Base-by-base conservation (phyloP, 345 rosid species). In the Erucastrum elatum region DNA sequence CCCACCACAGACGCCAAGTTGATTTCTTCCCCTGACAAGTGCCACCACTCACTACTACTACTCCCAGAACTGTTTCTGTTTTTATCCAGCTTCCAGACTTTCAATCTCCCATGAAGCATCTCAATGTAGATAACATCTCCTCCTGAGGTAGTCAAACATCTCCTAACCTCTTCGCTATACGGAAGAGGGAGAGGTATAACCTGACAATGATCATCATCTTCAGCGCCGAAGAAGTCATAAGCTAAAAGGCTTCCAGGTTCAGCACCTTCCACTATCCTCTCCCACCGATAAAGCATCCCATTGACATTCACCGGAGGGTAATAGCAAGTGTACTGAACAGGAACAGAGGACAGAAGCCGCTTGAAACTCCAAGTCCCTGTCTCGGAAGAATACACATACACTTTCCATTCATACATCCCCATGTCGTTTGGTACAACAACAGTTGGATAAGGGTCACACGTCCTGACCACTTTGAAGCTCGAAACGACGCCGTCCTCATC, bases 61-160 rank as follows among this genome's bases (percentile, higher is more conserved):
- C 59, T 8, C 35, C 29, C 26, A n/a, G 21, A 58, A 27, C 0
- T 2, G 49, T 11, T 56, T 66, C 15, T 60, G 46, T 39, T 39
- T 10, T 39, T 39, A 27, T 39, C 41, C 6, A 72, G 41, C 9
- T 7, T 59, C 75, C 75, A 72, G n/a, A 72, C 56, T n/a, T 39
- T 72, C 46, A 73, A 6, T 30, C 1, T 44, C 16, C 2, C 31
- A 46, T 11, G 0, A 1, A 63, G 16, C 16, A 46, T 0, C 7
- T 62, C 46, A 30, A 62, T 30, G 44, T 15, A 41, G 44, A 73
- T 15, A 46, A 39, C 76, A 72, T 39, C 1, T 71, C 15, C 67
- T 10, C 59, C 0, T 41, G 76, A 72, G 16, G 59, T 29, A 72
- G 76, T 61, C 76, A 72, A 72, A 53, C 67, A 72, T 60, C 75